Conservation (phyloP, 148 eudicot species). For the Rhododendron henanense region DNA sequence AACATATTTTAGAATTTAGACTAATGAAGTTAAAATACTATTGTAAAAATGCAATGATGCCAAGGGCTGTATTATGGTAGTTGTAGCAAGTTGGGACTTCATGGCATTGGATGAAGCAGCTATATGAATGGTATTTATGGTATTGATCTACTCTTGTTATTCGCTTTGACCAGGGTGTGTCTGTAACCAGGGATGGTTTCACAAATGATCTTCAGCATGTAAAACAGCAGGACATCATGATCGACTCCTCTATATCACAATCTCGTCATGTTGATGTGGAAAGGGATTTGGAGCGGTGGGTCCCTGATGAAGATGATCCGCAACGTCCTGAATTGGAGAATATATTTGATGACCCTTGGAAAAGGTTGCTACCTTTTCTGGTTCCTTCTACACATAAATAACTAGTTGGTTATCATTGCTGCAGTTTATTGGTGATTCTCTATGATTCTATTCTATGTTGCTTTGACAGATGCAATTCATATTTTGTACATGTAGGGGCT, state of each 20-base stretch:
- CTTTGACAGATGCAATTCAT: constrained; percentile 9
- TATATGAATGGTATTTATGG: neutral
- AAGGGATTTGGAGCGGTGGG: constrained; percentile 86
- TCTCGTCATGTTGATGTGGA: constrained; percentile 63
- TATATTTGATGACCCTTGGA: constrained; percentile 69
- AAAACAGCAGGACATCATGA: constrained; percentile 68
- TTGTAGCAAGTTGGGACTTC: neutral
- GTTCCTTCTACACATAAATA: neutral
- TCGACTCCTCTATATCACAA: constrained; percentile 82
- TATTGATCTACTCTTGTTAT: constrained; percentile 8
- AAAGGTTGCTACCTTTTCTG: constrained; percentile 47
- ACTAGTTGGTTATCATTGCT: neutral
- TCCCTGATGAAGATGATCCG: constrained; percentile 74
- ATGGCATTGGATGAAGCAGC: neutral
- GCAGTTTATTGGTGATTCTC: neutral
- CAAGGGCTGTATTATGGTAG: neutral
- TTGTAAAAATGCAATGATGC: neutral
- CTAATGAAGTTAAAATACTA: neutral
- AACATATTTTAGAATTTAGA: neutral
- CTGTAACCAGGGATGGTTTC: constrained; percentile 60
- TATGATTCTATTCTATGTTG: constrained; percentile 7
- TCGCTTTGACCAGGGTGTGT: constrained; percentile 54
- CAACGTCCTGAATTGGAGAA: constrained; percentile 72
- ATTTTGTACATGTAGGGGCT: constrained; percentile 45
- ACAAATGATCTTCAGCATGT: constrained; percentile 53